Evolutionary conservation across 2,329 filamentous ascomycete genomes (phyloP).

Genomic region (Alternaria solani): DNA sequence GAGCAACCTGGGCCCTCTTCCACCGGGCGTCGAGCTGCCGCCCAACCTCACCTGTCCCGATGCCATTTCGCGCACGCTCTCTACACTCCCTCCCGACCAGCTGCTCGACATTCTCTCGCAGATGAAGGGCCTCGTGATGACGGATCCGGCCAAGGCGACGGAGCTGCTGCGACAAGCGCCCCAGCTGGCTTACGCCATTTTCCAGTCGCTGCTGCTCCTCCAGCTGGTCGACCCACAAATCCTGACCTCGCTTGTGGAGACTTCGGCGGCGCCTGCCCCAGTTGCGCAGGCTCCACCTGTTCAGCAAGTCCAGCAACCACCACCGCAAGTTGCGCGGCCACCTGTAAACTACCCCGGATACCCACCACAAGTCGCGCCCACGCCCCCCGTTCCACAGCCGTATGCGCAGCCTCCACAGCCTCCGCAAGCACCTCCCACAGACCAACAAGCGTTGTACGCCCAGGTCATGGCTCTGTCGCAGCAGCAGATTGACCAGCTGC

Average conservation of each 20-base stretch:
- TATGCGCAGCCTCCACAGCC: constrained; percentile 56
- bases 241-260: constrained; percentile 80
- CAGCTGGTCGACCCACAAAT: constrained; percentile 87
- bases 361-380: constrained; percentile 58
- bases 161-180: constrained; percentile 88
- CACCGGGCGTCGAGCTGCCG: constrained; percentile 83
- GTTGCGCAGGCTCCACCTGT: constrained; percentile 49
- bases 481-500: constrained; percentile 79
- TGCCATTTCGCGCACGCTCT: constrained; percentile 89
- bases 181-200: constrained; percentile 92
- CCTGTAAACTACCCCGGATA: constrained; percentile 46
- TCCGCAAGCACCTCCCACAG: constrained; percentile 35
- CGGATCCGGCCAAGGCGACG: constrained; percentile 82
- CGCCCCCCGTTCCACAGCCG: constrained; percentile 56
- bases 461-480: constrained; percentile 83
- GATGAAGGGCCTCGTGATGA: constrained; percentile 88
- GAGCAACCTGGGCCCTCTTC: constrained; percentile 76
- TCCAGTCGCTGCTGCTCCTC: constrained; percentile 92
- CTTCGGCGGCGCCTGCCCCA: constrained; percentile 41
- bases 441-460: constrained; percentile 76
- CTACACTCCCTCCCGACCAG: constrained; percentile 84
- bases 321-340: constrained; percentile 42
- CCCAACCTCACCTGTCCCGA: constrained; percentile 85
- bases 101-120: constrained; percentile 92
- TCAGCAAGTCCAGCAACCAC: constrained; percentile 50